phyloP scores from a whole-genome alignment of 176 grass and related monocot species.

The Rhynchospora breviuscula region DNA sequence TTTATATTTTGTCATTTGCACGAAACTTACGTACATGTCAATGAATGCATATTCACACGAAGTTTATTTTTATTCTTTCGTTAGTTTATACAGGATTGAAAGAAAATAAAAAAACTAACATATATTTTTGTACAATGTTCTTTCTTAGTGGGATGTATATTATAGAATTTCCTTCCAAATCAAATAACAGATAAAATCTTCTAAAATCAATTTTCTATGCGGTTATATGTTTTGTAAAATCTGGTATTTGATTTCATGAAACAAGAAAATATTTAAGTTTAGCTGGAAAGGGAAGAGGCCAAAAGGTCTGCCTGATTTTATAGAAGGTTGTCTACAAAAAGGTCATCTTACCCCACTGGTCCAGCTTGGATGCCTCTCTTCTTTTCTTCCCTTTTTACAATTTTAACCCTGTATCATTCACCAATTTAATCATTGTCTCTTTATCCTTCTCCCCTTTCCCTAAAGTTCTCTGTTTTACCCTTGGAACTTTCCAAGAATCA shows the following conservation, averaged over 20 bases:
- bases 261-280: slow-evolving; percentile 18
- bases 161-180: background rate
- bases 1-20: background rate
- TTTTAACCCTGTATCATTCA: slow-evolving; percentile 17
- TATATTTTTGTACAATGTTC: background rate
- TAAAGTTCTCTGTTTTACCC: background rate
- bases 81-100: background rate
- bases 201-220: background rate
- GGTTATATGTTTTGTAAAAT: background rate
- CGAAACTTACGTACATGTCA: background rate
- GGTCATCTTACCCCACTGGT: slow-evolving; percentile 44
- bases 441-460: background rate
- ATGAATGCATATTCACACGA: background rate
- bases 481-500: slow-evolving; percentile 15
- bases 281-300: slow-evolving; percentile 28
- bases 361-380: slow-evolving; percentile 38
- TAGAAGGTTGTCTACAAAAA: slow-evolving; percentile 56
- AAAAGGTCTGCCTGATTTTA: slow-evolving; percentile 24
- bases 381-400: slow-evolving; percentile 6
- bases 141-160: background rate
- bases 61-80: background rate
- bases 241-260: background rate
- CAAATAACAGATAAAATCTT: background rate
- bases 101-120: background rate
- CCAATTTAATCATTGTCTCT: slow-evolving; percentile 16